Evolutionary conservation across 768 basidiomycete species (phyloP), one percentile per base, ranked within the genome.

Genomic region (Lanmaoa rubissima): DNA sequence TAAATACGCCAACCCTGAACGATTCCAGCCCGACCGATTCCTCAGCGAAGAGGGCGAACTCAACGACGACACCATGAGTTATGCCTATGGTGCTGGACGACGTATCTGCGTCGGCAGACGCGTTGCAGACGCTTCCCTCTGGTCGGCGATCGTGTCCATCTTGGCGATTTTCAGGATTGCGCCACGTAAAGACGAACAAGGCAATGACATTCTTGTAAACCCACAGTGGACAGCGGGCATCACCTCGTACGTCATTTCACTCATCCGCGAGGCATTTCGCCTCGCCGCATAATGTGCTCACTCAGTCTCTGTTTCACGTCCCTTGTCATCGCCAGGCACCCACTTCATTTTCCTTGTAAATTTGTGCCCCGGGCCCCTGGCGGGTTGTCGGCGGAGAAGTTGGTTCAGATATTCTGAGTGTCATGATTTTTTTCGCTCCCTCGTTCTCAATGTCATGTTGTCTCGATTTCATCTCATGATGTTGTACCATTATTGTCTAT

Each of bases 71-170:
- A 70, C 66, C n/a, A 39, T 72, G 21, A 56, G 48, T 11, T 68
- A 67, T 51, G 66, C 48, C 9, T 78, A 68, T 51, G 76, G 76
- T 9, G 75, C 72, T 34, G 76, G 76, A 2, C 65, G 76, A 50
- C 62, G 74, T 50, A 61, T 73, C 9, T 72, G 69, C 32, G 75
- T 78, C n/a, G 82, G 80, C 7, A 65, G 72, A 26, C 53, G 76
- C 45, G 62, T 83, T 39, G 79, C 76, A 5, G 75, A 79, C 19
- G 69, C 74, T 1, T 76, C 74, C 16, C 16, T 79, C 28, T 75
- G 73, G 65, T 66, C 73, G 13, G 71, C 75, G 5, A 73, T 73
- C 28, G 67, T 63, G 38, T 55, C 67, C 32, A 62, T 72, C 12
- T 65, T 79, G 28, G 72, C 76, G 3, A 50, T 70, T 2, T 76